phyloP scores from a whole-genome alignment of 805 yeast species.

The Lachancea waltii region DNA sequence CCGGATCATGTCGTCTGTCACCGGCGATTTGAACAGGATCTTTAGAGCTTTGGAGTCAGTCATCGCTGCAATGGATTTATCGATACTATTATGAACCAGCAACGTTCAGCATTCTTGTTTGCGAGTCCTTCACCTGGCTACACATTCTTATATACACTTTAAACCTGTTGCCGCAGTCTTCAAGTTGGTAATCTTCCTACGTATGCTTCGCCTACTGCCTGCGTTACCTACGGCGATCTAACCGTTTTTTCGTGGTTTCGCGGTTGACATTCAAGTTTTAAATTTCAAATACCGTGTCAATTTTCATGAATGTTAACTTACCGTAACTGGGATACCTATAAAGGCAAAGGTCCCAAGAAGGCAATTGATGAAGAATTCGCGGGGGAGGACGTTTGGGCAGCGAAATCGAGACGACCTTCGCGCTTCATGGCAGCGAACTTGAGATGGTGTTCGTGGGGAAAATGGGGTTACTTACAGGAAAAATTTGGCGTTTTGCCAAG shows the following conservation, averaged over 20 bases:
- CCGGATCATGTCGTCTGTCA: slow-evolving; percentile 68
- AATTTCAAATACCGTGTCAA: background rate
- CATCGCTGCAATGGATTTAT: slow-evolving; percentile 24
- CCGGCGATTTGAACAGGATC: slow-evolving; percentile 56
- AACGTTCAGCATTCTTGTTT: background rate
- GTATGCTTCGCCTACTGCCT: background rate
- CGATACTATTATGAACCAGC: background rate
- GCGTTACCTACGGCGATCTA: background rate
- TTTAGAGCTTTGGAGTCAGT: slow-evolving; percentile 51
- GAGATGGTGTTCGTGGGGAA: too few species aligned
- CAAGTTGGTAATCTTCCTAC: background rate
- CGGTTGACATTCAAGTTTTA: background rate
- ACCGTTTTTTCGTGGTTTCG: background rate
- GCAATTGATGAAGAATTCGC: too few species aligned
- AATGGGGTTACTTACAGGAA: too few species aligned
- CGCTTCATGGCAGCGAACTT: too few species aligned
- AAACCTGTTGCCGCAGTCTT: background rate
- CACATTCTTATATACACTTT: slow-evolving; percentile 6
- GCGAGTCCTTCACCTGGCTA: too few species aligned
- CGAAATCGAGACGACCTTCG: too few species aligned
- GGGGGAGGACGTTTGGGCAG: too few species aligned
- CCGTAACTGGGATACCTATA: too few species aligned
- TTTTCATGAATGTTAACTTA: too few species aligned
- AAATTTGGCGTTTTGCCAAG: too few species aligned
- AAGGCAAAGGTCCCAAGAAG: too few species aligned